phyloP scores from a whole-genome alignment of 208 protist genomes.

The Trypanosoma conorhini region DNA sequence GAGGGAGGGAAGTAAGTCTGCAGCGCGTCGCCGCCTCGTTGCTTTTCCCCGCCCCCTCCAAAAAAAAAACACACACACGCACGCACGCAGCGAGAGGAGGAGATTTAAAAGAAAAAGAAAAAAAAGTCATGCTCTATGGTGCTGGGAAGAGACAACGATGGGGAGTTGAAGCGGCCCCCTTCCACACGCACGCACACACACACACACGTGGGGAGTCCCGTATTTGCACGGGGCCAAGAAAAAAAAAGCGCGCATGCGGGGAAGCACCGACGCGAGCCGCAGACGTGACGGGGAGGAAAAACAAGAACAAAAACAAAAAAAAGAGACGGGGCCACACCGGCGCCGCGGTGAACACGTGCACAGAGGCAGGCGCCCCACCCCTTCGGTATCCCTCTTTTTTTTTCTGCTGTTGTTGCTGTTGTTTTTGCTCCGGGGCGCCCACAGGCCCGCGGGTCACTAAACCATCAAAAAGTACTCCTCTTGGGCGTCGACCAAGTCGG shows the following conservation, averaged over 20 bases:
- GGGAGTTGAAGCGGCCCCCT: not conserved
- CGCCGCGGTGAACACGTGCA: not conserved
- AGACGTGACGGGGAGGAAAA: too few species aligned
- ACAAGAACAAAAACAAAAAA: too few species aligned
- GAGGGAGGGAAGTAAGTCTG: not conserved
- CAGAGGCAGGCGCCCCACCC: not conserved
- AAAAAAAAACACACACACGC: not conserved
- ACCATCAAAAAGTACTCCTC: conserved; percentile 65
- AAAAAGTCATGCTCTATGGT: conserved; percentile 13
- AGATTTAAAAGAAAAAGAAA: conserved; percentile 3
- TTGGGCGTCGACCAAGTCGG: conserved; percentile 76
- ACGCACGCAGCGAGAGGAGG: not conserved
- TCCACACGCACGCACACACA: conserved; percentile 1
- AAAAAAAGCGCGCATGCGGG: not conserved
- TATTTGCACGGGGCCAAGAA: too few species aligned
- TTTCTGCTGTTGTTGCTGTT: too few species aligned
- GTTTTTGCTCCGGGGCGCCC: too few species aligned
- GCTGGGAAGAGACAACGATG: not conserved
- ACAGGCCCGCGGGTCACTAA: not conserved
- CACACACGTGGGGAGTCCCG: too few species aligned
- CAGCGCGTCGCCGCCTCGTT: not conserved
- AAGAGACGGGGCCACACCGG: not conserved
- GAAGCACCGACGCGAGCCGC: too few species aligned
- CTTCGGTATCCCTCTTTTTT: not conserved
- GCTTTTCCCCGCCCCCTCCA: not conserved